These are phyloP conservation scores for Aureobasidium lini DNA, from an alignment of 2,329 filamentous ascomycete genomes.

Conservation along the genomic window DNA sequence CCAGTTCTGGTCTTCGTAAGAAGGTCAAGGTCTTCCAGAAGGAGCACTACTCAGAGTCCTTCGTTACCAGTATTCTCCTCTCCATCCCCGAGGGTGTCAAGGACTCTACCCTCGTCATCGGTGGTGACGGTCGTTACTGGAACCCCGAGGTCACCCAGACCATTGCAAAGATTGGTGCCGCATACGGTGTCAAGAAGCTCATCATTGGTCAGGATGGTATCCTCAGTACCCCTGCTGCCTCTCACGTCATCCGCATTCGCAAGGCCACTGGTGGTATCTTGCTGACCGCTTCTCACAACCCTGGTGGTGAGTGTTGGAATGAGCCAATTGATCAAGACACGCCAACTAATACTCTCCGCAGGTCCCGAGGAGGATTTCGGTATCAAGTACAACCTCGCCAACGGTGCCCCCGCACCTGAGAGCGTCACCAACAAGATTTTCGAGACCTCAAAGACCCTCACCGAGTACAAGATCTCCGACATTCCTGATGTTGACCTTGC, in stretches of 20 bases:
- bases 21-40: constrained; percentile 98
- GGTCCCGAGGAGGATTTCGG: constrained; percentile 92
- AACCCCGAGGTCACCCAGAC: constrained; percentile 94
- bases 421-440: constrained; percentile 97
- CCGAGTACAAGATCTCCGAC: constrained; percentile 83
- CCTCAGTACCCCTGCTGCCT: constrained; percentile 90
- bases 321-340: not conserved
- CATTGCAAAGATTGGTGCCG: constrained; percentile 94
- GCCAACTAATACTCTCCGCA: constrained; percentile 30
- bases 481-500: constrained; percentile 80
- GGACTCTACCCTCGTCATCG: constrained; percentile 87
- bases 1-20: constrained; percentile 92
- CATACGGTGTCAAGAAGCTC: constrained; percentile 98
- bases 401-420: constrained; percentile 92
- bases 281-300: constrained; percentile 95
- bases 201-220: constrained; percentile 94
- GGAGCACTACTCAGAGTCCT: constrained; percentile 90
- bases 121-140: constrained; percentile 93
- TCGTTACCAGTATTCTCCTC: constrained; percentile 86
- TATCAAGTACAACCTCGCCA: constrained; percentile 99
- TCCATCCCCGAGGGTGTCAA: constrained; percentile 93
- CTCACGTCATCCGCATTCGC: constrained; percentile 88
- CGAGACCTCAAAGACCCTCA: constrained; percentile 80
- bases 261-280: constrained; percentile 95
- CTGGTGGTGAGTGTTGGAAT: constrained; percentile 62